Percentiles rank a stretch among this genome's conserved stretches.
These are phyloP conservation scores for Phlyctochytrium planicorne DNA, from an alignment of 192 early-diverging fungal species.

Conservation along the genomic window DNA sequence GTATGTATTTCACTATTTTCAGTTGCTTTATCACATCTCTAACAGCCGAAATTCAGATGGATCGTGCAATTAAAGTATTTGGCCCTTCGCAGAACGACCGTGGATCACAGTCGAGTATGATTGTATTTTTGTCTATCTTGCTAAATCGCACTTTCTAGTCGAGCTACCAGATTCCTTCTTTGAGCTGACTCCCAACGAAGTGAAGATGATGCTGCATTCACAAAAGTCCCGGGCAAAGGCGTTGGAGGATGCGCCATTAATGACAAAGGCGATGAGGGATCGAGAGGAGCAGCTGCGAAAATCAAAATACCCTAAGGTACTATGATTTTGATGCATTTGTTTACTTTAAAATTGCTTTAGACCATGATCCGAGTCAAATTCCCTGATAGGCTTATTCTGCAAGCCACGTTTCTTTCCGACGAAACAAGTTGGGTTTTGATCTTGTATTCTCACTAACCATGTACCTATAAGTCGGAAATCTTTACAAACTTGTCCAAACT, in stretches of 20 bases:
- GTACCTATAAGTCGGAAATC: conserved; percentile 8
- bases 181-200: conserved; percentile 67
- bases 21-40: too few relatives aligned
- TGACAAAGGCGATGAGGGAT: conserved; percentile 76
- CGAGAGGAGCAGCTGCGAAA: conserved; percentile 58
- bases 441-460: too few relatives aligned
- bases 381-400: conserved; percentile 71
- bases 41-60: too few relatives aligned
- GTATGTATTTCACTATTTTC: too few relatives aligned
- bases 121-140: too few relatives aligned
- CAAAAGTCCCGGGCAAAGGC: conserved; percentile 37
- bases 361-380: conserved; percentile 79
- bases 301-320: conserved; percentile 67
- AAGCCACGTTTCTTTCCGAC: conserved; percentile 71
- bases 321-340: neutral
- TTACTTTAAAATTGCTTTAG: neutral
- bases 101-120: conserved; percentile 12
- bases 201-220: conserved; percentile 59
- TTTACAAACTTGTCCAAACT: conserved; percentile 16
- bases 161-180: conserved; percentile 89
- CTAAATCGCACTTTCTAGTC: conserved; percentile 43
- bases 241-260: conserved; percentile 71
- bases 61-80: conserved; percentile 41
- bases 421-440: conserved; percentile 47
- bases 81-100: conserved; percentile 43